phyloP scores from a whole-genome alignment of 202 grass and related monocot genomes.

The Panicum hallii region DNA sequence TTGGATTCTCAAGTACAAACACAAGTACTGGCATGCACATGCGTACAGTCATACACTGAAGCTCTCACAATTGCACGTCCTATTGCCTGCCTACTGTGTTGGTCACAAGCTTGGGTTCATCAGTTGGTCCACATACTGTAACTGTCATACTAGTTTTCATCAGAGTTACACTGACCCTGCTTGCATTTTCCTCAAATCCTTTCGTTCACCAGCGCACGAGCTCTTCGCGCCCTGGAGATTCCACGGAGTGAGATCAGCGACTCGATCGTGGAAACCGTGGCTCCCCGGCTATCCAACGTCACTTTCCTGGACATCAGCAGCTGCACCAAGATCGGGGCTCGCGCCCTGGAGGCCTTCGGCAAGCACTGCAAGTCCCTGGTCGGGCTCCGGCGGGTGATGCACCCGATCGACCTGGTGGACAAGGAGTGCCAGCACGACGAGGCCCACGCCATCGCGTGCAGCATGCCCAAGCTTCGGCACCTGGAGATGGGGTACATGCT shows the following conservation, averaged over 20 bases:
- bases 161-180: slow-evolving; percentile 16
- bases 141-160: neutral
- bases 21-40: slow-evolving; percentile 34
- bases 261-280: slow-evolving; percentile 73
- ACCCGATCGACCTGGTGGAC: slow-evolving; percentile 71
- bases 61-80: neutral
- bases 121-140: neutral
- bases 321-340: slow-evolving; percentile 86
- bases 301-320: slow-evolving; percentile 93
- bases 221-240: slow-evolving; percentile 74
- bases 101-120: slow-evolving; percentile 15
- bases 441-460: slow-evolving; percentile 81
- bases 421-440: slow-evolving; percentile 86
- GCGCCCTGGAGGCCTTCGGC: slow-evolving; percentile 87
- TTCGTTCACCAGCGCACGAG: slow-evolving; percentile 50
- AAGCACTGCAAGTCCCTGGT: slow-evolving; percentile 68
- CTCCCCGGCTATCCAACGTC: slow-evolving; percentile 66
- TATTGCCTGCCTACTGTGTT: neutral
- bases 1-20: slow-evolving; percentile 34
- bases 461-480: slow-evolving; percentile 80
- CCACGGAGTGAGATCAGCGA: slow-evolving; percentile 94
- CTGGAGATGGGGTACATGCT: slow-evolving; percentile 86
- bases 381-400: slow-evolving; percentile 77
- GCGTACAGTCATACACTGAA: slow-evolving; percentile 2
- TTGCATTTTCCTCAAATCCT: neutral